phyloP scores from a whole-genome alignment of 2,329 filamentous ascomycete genomes.

The Calonectria leucothoes region DNA sequence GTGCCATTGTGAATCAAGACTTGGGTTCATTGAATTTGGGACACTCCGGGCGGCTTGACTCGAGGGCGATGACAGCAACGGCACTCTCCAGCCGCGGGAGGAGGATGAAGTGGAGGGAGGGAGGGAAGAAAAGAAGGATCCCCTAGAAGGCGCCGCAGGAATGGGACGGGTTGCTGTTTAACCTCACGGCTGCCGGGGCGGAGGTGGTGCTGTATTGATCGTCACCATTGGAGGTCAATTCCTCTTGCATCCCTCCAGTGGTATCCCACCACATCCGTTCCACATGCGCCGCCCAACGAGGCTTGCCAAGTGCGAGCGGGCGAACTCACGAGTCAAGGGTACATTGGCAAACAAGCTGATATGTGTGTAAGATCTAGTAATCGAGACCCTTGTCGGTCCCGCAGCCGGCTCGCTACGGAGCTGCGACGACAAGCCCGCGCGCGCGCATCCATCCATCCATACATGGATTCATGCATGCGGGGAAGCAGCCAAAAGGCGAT shows the following conservation, averaged over 20 bases:
- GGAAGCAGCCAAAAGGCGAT: slow-evolving; percentile 12
- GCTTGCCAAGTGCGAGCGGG: slow-evolving; percentile 20
- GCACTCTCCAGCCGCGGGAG: not conserved
- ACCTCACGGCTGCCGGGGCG: slow-evolving; percentile 8
- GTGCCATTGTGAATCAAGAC: slow-evolving; percentile 35
- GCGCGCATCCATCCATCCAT: too few relatives aligned
- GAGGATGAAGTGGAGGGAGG: slow-evolving; percentile 5
- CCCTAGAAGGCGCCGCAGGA: not conserved
- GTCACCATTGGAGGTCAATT: slow-evolving; percentile 30
- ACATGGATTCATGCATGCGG: too few relatives aligned
- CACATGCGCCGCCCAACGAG: not conserved
- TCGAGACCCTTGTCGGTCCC: slow-evolving; percentile 28
- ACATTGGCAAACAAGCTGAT: slow-evolving; percentile 21
- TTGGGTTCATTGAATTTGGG: not conserved
- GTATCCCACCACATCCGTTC: not conserved
- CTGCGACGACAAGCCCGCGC: slow-evolving; percentile 2
- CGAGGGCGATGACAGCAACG: not conserved
- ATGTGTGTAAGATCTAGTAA: slow-evolving; percentile 26
- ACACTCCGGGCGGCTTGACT: not conserved
- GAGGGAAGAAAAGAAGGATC: not conserved
- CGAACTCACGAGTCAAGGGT: slow-evolving; percentile 27
- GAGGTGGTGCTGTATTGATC: slow-evolving; percentile 18
- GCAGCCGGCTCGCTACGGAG: slow-evolving; percentile 19
- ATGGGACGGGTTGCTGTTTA: slow-evolving; percentile 16
- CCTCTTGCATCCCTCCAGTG: slow-evolving; percentile 4